These are phyloP conservation scores for Xylaria polymorpha DNA, from an alignment of 2,329 filamentous ascomycete species.

Conservation along the genomic window DNA sequence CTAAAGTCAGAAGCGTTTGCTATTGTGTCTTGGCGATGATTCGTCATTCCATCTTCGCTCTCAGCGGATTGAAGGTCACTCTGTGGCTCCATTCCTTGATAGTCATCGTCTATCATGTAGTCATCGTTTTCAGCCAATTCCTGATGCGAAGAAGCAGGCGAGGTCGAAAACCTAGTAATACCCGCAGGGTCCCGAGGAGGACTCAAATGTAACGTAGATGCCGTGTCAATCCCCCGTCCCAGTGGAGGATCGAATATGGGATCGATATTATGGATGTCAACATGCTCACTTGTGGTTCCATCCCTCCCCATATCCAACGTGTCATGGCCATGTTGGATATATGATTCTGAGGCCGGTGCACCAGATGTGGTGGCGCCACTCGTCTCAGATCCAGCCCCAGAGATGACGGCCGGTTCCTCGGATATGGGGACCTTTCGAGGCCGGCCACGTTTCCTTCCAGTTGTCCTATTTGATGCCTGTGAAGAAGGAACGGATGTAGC, in stretches of 20 bases:
- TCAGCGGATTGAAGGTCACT: constrained; percentile 47
- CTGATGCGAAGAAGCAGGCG: constrained; percentile 38
- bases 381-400: constrained; percentile 33
- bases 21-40: constrained; percentile 54
- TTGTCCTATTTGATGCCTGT: constrained; percentile 42
- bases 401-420: constrained; percentile 42
- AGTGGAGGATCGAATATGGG: constrained; percentile 29
- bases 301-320: constrained; percentile 21
- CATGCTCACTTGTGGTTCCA: constrained; percentile 21
- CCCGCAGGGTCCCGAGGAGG: constrained; percentile 17
- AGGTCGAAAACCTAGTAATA: constrained; percentile 25
- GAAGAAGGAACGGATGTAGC: constrained; percentile 45
- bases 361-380: constrained; percentile 23
- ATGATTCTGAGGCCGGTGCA: constrained; percentile 16
- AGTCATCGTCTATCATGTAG: constrained; percentile 40
- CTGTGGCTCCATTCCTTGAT: constrained; percentile 43
- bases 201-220: constrained; percentile 31
- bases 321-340: constrained; percentile 15
- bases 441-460: constrained; percentile 49
- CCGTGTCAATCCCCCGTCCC: constrained; percentile 29
- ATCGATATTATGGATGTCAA: constrained; percentile 13
- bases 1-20: constrained; percentile 64
- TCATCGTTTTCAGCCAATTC: constrained; percentile 39
- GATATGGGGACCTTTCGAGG: constrained; percentile 48
- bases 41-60: constrained; percentile 38